Conservation (phyloP, 768 basidiomycete genomes). For the Lactarius hatsudake region DNA sequence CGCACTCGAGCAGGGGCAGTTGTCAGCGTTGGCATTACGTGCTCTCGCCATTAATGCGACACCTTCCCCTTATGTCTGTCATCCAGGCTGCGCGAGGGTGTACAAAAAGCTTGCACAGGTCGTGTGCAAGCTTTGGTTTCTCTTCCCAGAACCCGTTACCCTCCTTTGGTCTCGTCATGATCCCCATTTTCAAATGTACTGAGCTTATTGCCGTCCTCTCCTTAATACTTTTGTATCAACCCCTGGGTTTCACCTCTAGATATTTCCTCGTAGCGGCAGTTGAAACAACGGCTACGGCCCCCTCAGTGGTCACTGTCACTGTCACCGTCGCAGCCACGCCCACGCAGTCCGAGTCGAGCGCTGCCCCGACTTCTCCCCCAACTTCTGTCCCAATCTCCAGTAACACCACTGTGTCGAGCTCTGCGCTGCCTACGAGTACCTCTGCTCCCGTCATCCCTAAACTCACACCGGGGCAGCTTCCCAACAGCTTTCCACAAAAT, state of each 20-base stretch:
- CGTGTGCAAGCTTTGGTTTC: background rate
- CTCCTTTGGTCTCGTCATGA: conserved; percentile 3
- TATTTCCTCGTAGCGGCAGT: conserved; percentile 3
- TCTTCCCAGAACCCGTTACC: conserved; percentile 3
- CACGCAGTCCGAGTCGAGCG: background rate
- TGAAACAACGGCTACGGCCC: background rate
- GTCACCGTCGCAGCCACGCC: background rate
- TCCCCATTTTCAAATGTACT: conserved; percentile 3
- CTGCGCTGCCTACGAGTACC: background rate
- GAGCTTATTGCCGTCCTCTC: conserved; percentile 3
- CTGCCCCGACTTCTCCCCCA: background rate
- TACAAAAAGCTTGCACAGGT: background rate
- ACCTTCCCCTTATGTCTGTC: background rate
- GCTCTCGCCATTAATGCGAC: conserved; percentile 9
- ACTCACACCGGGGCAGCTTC: conserved; percentile 2
- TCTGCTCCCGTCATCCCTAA: background rate
- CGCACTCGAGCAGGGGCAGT: background rate
- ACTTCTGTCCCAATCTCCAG: background rate
- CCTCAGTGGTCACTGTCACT: background rate
- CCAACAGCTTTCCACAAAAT: conserved; percentile 19
- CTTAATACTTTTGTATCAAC: background rate
- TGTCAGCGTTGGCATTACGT: background rate
- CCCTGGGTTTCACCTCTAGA: background rate
- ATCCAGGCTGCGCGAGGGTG: background rate
- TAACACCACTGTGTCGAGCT: background rate